These are phyloP conservation scores for Cladosporium sp. DNA, from an alignment of 2,329 filamentous ascomycete genomes.

Conservation along the genomic window DNA sequence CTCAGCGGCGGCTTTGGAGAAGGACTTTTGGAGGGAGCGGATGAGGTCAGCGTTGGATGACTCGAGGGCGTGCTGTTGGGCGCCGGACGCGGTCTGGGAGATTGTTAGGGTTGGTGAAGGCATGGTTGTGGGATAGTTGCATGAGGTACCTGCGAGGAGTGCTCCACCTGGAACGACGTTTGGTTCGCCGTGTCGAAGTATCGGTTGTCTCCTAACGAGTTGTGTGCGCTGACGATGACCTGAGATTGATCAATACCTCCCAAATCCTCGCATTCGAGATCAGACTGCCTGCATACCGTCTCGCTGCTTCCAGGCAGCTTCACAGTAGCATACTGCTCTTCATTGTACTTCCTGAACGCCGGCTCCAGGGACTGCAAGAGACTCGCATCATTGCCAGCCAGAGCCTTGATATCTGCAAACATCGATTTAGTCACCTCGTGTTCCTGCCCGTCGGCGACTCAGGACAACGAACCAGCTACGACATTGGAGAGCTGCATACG, in stretches of 20 bases:
- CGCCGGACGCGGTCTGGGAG: conserved; percentile 71
- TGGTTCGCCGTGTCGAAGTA: conserved; percentile 91
- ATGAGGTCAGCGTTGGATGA: conserved; percentile 73
- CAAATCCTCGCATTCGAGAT: background rate
- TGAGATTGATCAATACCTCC: conserved; percentile 25
- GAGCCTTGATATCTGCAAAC: conserved; percentile 75
- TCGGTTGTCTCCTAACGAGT: conserved; percentile 70
- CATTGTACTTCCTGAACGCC: conserved; percentile 92
- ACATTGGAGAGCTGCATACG: conserved; percentile 72
- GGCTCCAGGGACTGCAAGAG: conserved; percentile 65
- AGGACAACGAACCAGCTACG: conserved; percentile 63
- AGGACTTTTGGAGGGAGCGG: conserved; percentile 76
- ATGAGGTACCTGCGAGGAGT: conserved; percentile 63
- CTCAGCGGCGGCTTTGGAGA: conserved; percentile 73
- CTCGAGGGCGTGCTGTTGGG: conserved; percentile 75
- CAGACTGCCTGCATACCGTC: conserved; percentile 51
- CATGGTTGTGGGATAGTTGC: background rate
- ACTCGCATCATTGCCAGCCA: conserved; percentile 68
- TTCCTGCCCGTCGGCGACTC: background rate
- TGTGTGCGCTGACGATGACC: conserved; percentile 81
- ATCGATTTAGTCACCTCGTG: conserved; percentile 2
- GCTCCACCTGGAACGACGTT: conserved; percentile 85
- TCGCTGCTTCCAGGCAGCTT: conserved; percentile 86
- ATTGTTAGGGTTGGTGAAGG: conserved; percentile 5
- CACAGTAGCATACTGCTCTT: conserved; percentile 83